phyloP scores from a whole-genome alignment of 2,329 filamentous ascomycete genomes.

The Metarhizium anisopliae region DNA sequence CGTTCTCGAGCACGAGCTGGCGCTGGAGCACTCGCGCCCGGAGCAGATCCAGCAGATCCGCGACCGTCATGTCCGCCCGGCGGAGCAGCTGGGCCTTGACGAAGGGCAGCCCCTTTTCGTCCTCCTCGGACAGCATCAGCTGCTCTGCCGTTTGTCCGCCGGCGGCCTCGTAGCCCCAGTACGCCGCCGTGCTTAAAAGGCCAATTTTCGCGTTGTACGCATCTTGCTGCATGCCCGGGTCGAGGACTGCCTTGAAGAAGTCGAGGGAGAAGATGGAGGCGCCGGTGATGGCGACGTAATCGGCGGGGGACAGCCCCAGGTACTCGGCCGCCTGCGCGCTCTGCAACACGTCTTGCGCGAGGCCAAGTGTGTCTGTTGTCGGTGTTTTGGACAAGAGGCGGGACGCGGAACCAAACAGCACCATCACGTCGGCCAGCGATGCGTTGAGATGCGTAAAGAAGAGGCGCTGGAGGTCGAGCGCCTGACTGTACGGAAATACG shows the following conservation, averaged over 20 bases:
- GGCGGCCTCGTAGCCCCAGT: background rate
- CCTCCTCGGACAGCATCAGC: background rate
- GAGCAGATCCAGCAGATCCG: background rate
- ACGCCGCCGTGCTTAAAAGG: background rate
- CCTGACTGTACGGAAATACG: too few relatives aligned
- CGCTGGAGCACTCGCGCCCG: background rate
- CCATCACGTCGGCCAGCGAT: too few relatives aligned
- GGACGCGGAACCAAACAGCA: background rate
- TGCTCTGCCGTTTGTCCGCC: too few relatives aligned
- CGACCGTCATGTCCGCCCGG: background rate
- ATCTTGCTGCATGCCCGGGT: background rate
- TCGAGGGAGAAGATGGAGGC: background rate
- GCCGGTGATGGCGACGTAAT: background rate
- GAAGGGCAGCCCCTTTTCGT: background rate
- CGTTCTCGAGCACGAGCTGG: background rate
- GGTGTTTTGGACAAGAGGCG: background rate
- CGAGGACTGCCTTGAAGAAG: background rate
- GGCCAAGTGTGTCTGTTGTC: background rate
- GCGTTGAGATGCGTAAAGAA: too few relatives aligned
- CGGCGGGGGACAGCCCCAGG: background rate
- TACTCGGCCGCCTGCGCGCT: background rate
- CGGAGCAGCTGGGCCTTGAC: background rate
- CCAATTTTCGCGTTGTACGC: background rate
- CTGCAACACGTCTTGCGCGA: background rate
- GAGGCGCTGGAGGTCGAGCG: too few relatives aligned